These are phyloP conservation scores for Ascomycota sp. DNA, from an alignment of 2,329 filamentous ascomycete genomes.

Conservation along the genomic window DNA sequence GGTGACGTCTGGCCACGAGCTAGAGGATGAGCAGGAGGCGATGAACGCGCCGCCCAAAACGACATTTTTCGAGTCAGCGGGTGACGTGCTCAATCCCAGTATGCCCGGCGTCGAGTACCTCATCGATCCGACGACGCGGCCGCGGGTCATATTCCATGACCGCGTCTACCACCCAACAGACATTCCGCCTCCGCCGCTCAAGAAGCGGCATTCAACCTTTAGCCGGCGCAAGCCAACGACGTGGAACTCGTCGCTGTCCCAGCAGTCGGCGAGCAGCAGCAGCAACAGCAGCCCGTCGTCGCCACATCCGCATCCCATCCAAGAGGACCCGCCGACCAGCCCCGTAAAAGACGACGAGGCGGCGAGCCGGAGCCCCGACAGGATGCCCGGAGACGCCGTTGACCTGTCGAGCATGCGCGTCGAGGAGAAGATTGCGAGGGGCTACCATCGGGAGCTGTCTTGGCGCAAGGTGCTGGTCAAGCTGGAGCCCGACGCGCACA, in stretches of 20 bases:
- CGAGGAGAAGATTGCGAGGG: conserved; percentile 92
- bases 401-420: conserved; percentile 67
- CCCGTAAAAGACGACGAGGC: conserved; percentile 31
- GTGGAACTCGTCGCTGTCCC: conserved; percentile 4
- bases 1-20: conserved; percentile 30
- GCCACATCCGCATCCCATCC: conserved; percentile 13
- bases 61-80: conserved; percentile 85
- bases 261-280: background rate
- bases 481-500: conserved; percentile 90
- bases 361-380: conserved; percentile 23
- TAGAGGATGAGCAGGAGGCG: conserved; percentile 20
- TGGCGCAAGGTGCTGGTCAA: conserved; percentile 96
- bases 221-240: conserved; percentile 10
- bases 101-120: conserved; percentile 66
- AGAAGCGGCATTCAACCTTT: conserved; percentile 25
- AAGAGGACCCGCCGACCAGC: conserved; percentile 21
- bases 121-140: conserved; percentile 60
- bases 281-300: conserved; percentile 11
- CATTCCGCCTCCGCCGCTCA: conserved; percentile 63
- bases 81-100: conserved; percentile 79
- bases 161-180: conserved; percentile 85
- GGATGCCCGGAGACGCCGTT: conserved; percentile 16
- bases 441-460: conserved; percentile 75
- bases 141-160: conserved; percentile 90
- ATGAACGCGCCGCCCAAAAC: conserved; percentile 65